Evolutionary conservation across 2,329 filamentous ascomycete genomes (phyloP).

Genomic region (Fusarium virguliforme): DNA sequence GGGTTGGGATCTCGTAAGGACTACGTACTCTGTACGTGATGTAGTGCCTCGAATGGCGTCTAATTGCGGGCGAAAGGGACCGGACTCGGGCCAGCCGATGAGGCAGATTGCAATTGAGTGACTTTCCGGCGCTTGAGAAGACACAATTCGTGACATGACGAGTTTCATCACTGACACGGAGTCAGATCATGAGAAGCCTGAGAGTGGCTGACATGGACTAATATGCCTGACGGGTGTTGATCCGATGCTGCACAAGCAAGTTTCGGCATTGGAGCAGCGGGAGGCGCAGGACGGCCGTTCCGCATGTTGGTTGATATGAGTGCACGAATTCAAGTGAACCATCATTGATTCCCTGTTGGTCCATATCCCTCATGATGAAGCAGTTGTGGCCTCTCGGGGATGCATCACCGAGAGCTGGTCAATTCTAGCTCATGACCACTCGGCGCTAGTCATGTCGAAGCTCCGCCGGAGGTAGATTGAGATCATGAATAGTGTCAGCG

Average conservation of each 20-base stretch:
- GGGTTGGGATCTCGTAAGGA: conserved; percentile 36
- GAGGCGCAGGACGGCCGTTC: conserved; percentile 4
- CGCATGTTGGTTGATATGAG: neutral
- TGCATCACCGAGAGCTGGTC: conserved; percentile 42
- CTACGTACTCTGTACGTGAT: conserved; percentile 11
- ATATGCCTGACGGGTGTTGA: conserved; percentile 12
- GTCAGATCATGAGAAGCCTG: conserved; percentile 34
- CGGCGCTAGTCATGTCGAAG: conserved; percentile 39
- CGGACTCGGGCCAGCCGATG: conserved; percentile 3
- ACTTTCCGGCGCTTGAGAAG: conserved; percentile 10
- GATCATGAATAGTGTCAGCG: conserved; percentile 39
- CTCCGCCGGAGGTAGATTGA: conserved; percentile 31
- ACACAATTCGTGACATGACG: conserved; percentile 9
- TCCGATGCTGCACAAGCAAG: conserved; percentile 7
- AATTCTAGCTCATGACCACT: conserved; percentile 17
- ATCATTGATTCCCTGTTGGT: conserved; percentile 33
- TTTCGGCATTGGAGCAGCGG: conserved; percentile 8
- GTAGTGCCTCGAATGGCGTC: conserved; percentile 12
- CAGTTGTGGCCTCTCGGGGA: conserved; percentile 31
- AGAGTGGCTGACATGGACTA: conserved; percentile 8
- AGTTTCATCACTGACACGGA: conserved; percentile 21
- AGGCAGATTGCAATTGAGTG: conserved; percentile 24
- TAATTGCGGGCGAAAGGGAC: conserved; percentile 16
- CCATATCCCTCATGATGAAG: conserved; percentile 34
- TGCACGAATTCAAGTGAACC: conserved; percentile 7